Percentiles rank a stretch among this genome's conserved stretches.
phyloP scores from a whole-genome alignment of 805 yeast species.

The Candida alai region DNA sequence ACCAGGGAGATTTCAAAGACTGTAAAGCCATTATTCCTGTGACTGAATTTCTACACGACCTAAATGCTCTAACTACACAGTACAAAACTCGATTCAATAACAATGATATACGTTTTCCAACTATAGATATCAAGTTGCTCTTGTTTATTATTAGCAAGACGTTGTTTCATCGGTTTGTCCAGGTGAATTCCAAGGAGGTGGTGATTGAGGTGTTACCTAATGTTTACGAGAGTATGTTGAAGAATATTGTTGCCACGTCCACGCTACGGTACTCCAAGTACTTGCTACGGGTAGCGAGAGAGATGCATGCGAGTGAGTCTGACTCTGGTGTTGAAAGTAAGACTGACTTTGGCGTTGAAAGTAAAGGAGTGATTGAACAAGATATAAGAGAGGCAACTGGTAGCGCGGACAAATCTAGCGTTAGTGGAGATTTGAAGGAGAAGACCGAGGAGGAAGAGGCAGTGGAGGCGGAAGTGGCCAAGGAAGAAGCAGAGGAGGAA shows the following conservation, averaged over 20 bases:
- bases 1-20: constrained; percentile 4
- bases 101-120: constrained; percentile 8
- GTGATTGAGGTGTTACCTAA: constrained; percentile 17
- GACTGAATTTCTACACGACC: constrained; percentile 9
- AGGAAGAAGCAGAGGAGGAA: constrained; percentile 9
- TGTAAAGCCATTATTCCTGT: constrained; percentile 9
- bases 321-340: neutral
- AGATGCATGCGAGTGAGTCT: constrained; percentile 1
- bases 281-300: constrained; percentile 7
- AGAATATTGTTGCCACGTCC: constrained; percentile 19
- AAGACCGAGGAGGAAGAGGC: constrained; percentile 10
- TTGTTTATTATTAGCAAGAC: constrained; percentile 9
- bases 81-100: constrained; percentile 11
- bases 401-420: constrained; percentile 13
- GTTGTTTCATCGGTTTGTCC: constrained; percentile 17
- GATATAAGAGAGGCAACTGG: constrained; percentile 12
- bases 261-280: constrained; percentile 12
- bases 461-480: constrained; percentile 7
- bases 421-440: constrained; percentile 8
- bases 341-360: neutral
- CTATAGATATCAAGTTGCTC: constrained; percentile 8
- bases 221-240: constrained; percentile 18
- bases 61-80: constrained; percentile 8
- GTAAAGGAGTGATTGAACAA: neutral
- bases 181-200: constrained; percentile 14